Base-by-base conservation (phyloP, 495 filamentous ascomycete genomes). In the Penicillium arizonense region DNA sequence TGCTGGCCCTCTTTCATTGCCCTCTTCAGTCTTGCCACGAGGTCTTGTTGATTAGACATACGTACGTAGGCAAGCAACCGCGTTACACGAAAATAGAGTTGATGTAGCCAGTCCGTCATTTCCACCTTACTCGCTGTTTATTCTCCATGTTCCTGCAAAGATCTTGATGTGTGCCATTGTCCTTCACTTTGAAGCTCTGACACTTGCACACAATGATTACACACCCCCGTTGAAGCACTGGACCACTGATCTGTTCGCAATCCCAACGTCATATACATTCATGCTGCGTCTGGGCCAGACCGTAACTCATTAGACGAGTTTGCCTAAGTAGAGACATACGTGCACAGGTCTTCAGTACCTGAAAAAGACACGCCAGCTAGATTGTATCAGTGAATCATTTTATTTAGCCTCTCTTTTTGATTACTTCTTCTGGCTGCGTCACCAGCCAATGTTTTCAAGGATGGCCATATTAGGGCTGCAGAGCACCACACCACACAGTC, bases 81-180 rank as follows among this genome's bases (percentile, higher is more conserved):
- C 3, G 58, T 60, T 60, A 63, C 56, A 65, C 54, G 23, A 48
- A 34, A 56, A 63, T 65, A 65, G 49, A 63, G 59, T 63, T 63
- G 49, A 58, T 56, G 56, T 62, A 51, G 37, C 52, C 59, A 63
- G 52, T 47, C 47, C 53, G 59, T 57, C 43, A 59, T 62, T 52
- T 42, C 39, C 28, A 52, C 44, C 34, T 21, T 47, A 35, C 20
- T 23, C 46, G 35, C 38, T 30, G 6, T 56, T 18, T 30, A 16
- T 40, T 47, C 41, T 34, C 26, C 21, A 50, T 53, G 16, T n/a
- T 38, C 28, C 6, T 36, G 26, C 36, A 7, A 20, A 37, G 45
- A 50, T 32, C 7, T 44, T 14, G 20, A 53, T 40, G 13, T 32
- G 24, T 35, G 1, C 53, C 21, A 52, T 41, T 34, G 42, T 32